Percentiles rank a stretch among this genome's conserved stretches.
These are phyloP conservation scores for Fusarium hainanense DNA, from an alignment of 2,329 filamentous ascomycete genomes.

Conservation along the genomic window DNA sequence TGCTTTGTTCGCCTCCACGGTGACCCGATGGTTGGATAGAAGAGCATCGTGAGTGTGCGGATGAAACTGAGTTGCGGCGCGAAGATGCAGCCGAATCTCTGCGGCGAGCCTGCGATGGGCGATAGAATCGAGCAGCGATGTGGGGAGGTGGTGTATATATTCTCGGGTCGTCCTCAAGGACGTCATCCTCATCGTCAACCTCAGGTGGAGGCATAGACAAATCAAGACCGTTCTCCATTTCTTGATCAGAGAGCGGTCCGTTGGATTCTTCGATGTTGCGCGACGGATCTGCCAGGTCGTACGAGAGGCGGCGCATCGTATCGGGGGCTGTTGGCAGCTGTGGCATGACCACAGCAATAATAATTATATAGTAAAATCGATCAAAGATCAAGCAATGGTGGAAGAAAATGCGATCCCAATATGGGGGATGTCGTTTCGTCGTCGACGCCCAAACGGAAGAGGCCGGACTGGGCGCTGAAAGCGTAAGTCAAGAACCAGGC, in stretches of 20 bases:
- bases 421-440: slow-evolving; percentile 5
- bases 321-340: slow-evolving; percentile 36
- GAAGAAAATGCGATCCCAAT: slow-evolving; percentile 7
- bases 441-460: slow-evolving; percentile 21
- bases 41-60: slow-evolving; percentile 76
- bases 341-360: slow-evolving; percentile 20
- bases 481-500: slow-evolving; percentile 18
- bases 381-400: slow-evolving; percentile 5
- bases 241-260: slow-evolving; percentile 46
- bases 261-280: slow-evolving; percentile 54
- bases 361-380: background rate
- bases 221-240: slow-evolving; percentile 50
- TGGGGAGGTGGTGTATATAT: slow-evolving; percentile 75
- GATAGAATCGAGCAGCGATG: slow-evolving; percentile 82
- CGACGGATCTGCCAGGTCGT: slow-evolving; percentile 56
- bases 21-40: slow-evolving; percentile 63
- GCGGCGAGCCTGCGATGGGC: slow-evolving; percentile 72
- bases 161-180: slow-evolving; percentile 50
- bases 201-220: slow-evolving; percentile 54
- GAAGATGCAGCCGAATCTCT: slow-evolving; percentile 83
- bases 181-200: slow-evolving; percentile 50
- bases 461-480: slow-evolving; percentile 14
- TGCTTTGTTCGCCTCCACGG: slow-evolving; percentile 73
- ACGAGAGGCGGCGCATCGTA: slow-evolving; percentile 57
- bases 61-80: slow-evolving; percentile 82